Evolutionary conservation across 1,284 basidiomycete species (phyloP).

Genomic region (Cryptococcus sp.): DNA sequence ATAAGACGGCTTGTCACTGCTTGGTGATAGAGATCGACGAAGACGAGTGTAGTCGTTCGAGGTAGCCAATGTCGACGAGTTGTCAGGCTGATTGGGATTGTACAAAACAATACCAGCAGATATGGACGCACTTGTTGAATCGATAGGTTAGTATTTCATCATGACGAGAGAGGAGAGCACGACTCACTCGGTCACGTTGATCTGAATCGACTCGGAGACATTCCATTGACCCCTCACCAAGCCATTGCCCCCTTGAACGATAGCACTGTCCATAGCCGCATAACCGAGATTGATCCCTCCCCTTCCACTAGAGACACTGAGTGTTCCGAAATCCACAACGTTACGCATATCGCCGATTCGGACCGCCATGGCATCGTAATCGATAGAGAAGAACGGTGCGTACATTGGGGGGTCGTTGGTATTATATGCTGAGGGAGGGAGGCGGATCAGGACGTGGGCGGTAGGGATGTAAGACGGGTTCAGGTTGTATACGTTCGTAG

Average conservation of each 20-base stretch:
- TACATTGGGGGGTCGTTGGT: slow-evolving; percentile 11
- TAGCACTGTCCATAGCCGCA: slow-evolving; percentile 33
- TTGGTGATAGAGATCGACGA: not conserved
- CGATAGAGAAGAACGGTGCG: slow-evolving; percentile 27
- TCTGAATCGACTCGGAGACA: slow-evolving; percentile 37
- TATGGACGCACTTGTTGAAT: slow-evolving; percentile 32
- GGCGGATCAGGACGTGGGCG: slow-evolving; percentile 41
- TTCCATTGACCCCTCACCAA: slow-evolving; percentile 48
- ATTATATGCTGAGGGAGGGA: slow-evolving; percentile 35
- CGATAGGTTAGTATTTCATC: not conserved
- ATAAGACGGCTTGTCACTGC: not conserved
- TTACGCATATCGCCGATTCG: slow-evolving; percentile 41
- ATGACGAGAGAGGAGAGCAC: not conserved
- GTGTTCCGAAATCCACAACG: slow-evolving; percentile 35
- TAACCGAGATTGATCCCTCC: slow-evolving; percentile 42
- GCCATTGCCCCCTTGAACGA: slow-evolving; percentile 34
- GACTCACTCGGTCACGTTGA: slow-evolving; percentile 48
- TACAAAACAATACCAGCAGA: slow-evolving; percentile 43
- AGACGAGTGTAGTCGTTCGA: slow-evolving; percentile 10
- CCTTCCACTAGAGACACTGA: slow-evolving; percentile 27
- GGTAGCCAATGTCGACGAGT: slow-evolving; percentile 8
- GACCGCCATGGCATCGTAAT: slow-evolving; percentile 44
- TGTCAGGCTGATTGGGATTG: slow-evolving; percentile 28
- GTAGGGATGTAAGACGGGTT: slow-evolving; percentile 37
- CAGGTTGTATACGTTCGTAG: slow-evolving; percentile 31